Percentiles rank a stretch among this genome's conserved stretches.
These are phyloP conservation scores for Apiotrichum montevideense DNA, from an alignment of 1,284 basidiomycete species.

Conservation along the genomic window DNA sequence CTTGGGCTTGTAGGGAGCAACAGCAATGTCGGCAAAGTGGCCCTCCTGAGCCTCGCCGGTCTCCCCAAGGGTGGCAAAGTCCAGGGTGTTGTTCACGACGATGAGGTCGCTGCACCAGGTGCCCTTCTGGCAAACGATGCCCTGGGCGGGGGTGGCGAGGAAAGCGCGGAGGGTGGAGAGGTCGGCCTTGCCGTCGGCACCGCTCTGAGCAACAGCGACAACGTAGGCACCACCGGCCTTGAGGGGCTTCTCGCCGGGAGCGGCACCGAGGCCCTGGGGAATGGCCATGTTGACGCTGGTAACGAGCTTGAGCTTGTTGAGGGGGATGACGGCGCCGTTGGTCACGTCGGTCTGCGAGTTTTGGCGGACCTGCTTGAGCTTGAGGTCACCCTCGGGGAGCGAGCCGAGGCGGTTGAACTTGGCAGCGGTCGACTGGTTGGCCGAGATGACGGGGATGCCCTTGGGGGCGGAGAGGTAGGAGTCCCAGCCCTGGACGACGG, in stretches of 20 bases:
- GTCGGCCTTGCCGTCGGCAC: slow-evolving; percentile 65
- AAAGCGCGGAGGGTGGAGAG: slow-evolving; percentile 65
- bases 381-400: slow-evolving; percentile 50
- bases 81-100: slow-evolving; percentile 66
- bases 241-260: slow-evolving; percentile 49
- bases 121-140: slow-evolving; percentile 70
- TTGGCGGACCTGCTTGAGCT: slow-evolving; percentile 40
- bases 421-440: slow-evolving; percentile 78
- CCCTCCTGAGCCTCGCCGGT: slow-evolving; percentile 53
- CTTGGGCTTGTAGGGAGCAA: slow-evolving; percentile 24
- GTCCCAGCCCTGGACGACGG: slow-evolving; percentile 69
- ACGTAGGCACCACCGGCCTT: slow-evolving; percentile 50
- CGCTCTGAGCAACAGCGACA: slow-evolving; percentile 79
- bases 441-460: slow-evolving; percentile 52
- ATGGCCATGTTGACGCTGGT: slow-evolving; percentile 69
- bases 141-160: slow-evolving; percentile 68
- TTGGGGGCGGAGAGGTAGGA: slow-evolving; percentile 43
- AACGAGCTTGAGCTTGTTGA: slow-evolving; percentile 35
- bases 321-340: slow-evolving; percentile 51
- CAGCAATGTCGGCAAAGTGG: slow-evolving; percentile 20
- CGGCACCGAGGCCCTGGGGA: slow-evolving; percentile 62
- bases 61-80: slow-evolving; percentile 77
- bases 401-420: slow-evolving; percentile 84
- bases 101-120: slow-evolving; percentile 89
- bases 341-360: slow-evolving; percentile 50